Conservation (phyloP, 768 basidiomycete genomes). For the Hemileccinum rubropunctum region DNA sequence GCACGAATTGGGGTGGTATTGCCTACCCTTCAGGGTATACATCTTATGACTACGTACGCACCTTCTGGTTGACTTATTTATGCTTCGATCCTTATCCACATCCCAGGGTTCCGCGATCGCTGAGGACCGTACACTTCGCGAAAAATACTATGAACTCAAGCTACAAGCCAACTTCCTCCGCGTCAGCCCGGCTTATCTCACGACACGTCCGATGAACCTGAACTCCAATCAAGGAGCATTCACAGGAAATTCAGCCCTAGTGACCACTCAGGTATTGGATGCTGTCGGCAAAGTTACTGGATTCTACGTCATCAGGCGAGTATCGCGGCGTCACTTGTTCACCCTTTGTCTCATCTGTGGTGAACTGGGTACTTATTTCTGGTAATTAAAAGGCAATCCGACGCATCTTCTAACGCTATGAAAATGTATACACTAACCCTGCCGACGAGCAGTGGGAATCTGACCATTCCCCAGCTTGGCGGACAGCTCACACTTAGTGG, state of each 20-base stretch:
- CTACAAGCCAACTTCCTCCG: slow-evolving; percentile 49
- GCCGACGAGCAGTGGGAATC: slow-evolving; percentile 42
- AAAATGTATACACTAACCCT: slow-evolving; percentile 38
- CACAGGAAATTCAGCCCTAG: slow-evolving; percentile 46
- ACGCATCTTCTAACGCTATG: slow-evolving; percentile 7
- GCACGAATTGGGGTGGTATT: slow-evolving; percentile 61
- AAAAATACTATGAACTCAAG: slow-evolving; percentile 54
- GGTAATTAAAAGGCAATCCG: slow-evolving; percentile 13
- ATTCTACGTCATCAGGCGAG: slow-evolving; percentile 40
- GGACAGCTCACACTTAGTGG: slow-evolving; percentile 44
- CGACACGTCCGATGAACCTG: slow-evolving; percentile 44
- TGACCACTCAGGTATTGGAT: slow-evolving; percentile 49
- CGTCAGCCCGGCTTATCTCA: slow-evolving; percentile 50
- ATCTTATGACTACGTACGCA: slow-evolving; percentile 56
- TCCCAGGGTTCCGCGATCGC: slow-evolving; percentile 47
- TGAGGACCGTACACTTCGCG: slow-evolving; percentile 49
- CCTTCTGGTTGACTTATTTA: not conserved
- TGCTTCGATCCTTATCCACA: not conserved
- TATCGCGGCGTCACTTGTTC: not conserved
- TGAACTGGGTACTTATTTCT: not conserved
- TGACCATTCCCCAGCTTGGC: slow-evolving; percentile 43
- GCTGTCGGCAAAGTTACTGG: slow-evolving; percentile 45
- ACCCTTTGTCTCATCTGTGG: not conserved
- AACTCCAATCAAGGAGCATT: slow-evolving; percentile 41
- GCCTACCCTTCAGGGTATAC: slow-evolving; percentile 55